These are phyloP conservation scores for Canariomyces notabilis DNA, from an alignment of 2,329 filamentous ascomycete genomes.

Conservation along the genomic window DNA sequence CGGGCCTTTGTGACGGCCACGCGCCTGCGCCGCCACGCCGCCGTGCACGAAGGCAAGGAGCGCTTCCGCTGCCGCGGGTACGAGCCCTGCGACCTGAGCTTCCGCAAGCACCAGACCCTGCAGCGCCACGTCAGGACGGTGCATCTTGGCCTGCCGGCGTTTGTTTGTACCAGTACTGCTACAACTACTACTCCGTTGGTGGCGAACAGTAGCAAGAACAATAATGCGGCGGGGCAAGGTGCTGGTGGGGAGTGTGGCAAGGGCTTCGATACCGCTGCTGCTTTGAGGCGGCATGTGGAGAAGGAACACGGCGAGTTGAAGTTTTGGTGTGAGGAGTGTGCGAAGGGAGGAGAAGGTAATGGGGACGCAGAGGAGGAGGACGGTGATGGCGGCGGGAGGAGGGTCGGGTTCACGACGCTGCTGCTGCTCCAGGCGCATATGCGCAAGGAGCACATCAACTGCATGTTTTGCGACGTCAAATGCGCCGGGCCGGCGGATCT, in stretches of 20 bases:
- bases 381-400: constrained; percentile 20
- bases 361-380: constrained; percentile 31
- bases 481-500: constrained; percentile 64
- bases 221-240: constrained; percentile 40
- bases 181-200: no score
- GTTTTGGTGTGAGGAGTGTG: constrained; percentile 75
- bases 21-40: constrained; percentile 68
- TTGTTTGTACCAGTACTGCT: constrained; percentile 60
- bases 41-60: constrained; percentile 73
- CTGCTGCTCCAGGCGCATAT: constrained; percentile 69
- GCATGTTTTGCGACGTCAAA: constrained; percentile 65
- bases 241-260: constrained; percentile 56
- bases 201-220: no score
- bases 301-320: constrained; percentile 64
- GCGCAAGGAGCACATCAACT: constrained; percentile 66
- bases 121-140: constrained; percentile 74
- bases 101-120: constrained; percentile 82
- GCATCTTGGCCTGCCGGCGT: constrained; percentile 69
- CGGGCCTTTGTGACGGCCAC: constrained; percentile 80
- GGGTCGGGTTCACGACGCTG: constrained; percentile 65
- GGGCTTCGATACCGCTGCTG: constrained; percentile 68
- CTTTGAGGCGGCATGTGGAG: constrained; percentile 66
- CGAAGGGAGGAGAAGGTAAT: constrained; percentile 19
- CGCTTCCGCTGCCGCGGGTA: constrained; percentile 68
- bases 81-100: constrained; percentile 67